A percentile compares a stretch with the other conserved stretches of the same genome.
Conservation (phyloP, 805 yeast species). For the Yamadazyma sp. region DNA sequence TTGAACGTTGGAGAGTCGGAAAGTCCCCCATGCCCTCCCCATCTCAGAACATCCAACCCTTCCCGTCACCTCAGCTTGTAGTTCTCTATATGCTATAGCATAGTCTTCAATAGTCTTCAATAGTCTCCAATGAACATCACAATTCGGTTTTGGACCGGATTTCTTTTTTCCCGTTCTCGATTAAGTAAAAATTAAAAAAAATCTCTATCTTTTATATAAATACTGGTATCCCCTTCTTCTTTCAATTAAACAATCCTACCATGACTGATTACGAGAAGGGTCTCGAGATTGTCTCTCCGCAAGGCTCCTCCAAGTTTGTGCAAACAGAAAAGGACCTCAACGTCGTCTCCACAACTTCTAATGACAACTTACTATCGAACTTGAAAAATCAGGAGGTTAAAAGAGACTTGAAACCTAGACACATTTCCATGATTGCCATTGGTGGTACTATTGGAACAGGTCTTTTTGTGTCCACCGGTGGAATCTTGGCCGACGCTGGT, state of each 20-base stretch:
- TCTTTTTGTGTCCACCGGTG: conserved; percentile 62
- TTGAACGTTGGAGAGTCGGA: too few relatives aligned
- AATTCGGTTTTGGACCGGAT: not conserved
- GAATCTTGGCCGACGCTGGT: conserved; percentile 58
- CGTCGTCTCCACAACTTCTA: conserved; percentile 10
- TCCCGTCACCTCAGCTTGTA: too few relatives aligned
- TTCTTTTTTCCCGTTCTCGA: conserved; percentile 4
- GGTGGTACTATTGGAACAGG: conserved; percentile 86
- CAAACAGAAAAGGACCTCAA: conserved; percentile 14
- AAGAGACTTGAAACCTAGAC: conserved; percentile 63
- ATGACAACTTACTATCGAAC: conserved; percentile 10
- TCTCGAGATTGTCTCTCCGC: not conserved
- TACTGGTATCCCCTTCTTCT: not conserved
- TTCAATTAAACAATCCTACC: not conserved
- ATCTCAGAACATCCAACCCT: too few relatives aligned
- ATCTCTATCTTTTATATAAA: conserved; percentile 2
- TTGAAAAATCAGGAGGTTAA: conserved; percentile 40
- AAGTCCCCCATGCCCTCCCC: too few relatives aligned
- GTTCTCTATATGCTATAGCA: not conserved
- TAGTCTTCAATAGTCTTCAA: too few relatives aligned
- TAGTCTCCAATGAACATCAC: not conserved
- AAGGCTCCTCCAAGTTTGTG: conserved; percentile 2
- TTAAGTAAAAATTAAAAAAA: conserved; percentile 6
- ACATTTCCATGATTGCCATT: conserved; percentile 71
- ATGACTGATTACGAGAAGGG: conserved; percentile 14